phyloP scores from a whole-genome alignment of 1,139 yeast genomes.

The Diutina sp. region DNA sequence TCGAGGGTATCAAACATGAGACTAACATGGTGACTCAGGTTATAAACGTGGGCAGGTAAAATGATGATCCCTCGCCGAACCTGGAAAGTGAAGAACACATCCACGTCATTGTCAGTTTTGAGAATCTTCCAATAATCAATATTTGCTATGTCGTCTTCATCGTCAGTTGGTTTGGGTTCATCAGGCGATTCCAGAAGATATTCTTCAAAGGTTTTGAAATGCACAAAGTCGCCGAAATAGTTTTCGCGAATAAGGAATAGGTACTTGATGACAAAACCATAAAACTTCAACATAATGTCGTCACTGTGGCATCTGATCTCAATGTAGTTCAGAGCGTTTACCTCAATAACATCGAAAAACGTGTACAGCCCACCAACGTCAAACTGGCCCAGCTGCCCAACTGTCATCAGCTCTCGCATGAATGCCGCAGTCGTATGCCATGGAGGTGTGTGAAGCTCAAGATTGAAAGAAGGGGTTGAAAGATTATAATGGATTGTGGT shows the following conservation, averaged over 20 bases:
- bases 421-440: slow-evolving; percentile 85
- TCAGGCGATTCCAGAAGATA: slow-evolving; percentile 20
- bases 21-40: slow-evolving; percentile 48
- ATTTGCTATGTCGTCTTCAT: slow-evolving; percentile 6
- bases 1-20: slow-evolving; percentile 55
- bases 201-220: slow-evolving; percentile 79
- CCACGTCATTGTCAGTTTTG: slow-evolving; percentile 61
- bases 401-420: slow-evolving; percentile 39
- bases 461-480: slow-evolving; percentile 45
- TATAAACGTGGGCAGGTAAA: slow-evolving; percentile 64
- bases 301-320: slow-evolving; percentile 53
- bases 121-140: slow-evolving; percentile 26
- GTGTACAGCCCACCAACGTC: slow-evolving; percentile 54
- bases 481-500: slow-evolving; percentile 43
- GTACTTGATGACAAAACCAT: slow-evolving; percentile 70
- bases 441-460: slow-evolving; percentile 67
- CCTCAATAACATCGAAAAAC: slow-evolving; percentile 42
- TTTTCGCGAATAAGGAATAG: slow-evolving; percentile 73
- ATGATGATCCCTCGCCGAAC: slow-evolving; percentile 59
- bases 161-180: not conserved
- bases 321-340: slow-evolving; percentile 59
- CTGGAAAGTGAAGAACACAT: slow-evolving; percentile 58
- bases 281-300: slow-evolving; percentile 54
- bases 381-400: slow-evolving; percentile 57
- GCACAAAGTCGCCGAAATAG: slow-evolving; percentile 79